Evolutionary conservation across 768 basidiomycete genomes (phyloP), one percentile per base, ranked within the genome.

Genomic region (Phylloporus sp.): DNA sequence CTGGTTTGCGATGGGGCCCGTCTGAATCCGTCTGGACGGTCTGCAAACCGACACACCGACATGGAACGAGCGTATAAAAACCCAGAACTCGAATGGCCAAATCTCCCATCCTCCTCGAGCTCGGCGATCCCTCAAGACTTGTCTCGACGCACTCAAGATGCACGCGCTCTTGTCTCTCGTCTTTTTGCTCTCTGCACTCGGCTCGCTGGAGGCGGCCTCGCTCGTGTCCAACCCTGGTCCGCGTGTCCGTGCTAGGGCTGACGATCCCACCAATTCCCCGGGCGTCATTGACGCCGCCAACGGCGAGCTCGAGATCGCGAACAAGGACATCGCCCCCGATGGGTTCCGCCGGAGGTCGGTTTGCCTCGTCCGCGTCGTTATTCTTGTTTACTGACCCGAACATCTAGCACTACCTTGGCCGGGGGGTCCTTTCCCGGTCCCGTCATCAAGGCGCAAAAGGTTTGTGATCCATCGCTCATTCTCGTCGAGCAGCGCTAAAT

Each of bases 391-490:
- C 31, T 53, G 26, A 54, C 22, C 3, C 5, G 7, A 13, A 13
- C 26, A 24, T 20, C 15, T 22, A 75, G 74, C 28, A 59, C 77
- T 17, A 66, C 72, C 3, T 60, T 79, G 32, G 73, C 75, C 28
- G 70, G 68, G 24, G 76, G 76, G 14, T 64, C 53, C 2, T 75
- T 76, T 43, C 79, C 76, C 3, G 79, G 75, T 3, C 75, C 77
- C 9, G 53, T 77, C 26, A 73, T 80, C 50, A 55, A 33, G 15
- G 74, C 67, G 11, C 60, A 66, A 20, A 81, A 79, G 64, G 65
- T 61, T 46, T 18, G 52, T 50, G 8, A 2, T 2, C 40, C n/a
- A 9, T 26, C 5, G 10, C 22, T 27, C 24, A n/a, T 38, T 28
- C 23, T 31, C 18, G 15, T 33, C 14, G 20, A 15, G 22, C 14